Evolutionary conservation across 257 asterid species (phyloP).

Genomic region (Solanum rostratum): DNA sequence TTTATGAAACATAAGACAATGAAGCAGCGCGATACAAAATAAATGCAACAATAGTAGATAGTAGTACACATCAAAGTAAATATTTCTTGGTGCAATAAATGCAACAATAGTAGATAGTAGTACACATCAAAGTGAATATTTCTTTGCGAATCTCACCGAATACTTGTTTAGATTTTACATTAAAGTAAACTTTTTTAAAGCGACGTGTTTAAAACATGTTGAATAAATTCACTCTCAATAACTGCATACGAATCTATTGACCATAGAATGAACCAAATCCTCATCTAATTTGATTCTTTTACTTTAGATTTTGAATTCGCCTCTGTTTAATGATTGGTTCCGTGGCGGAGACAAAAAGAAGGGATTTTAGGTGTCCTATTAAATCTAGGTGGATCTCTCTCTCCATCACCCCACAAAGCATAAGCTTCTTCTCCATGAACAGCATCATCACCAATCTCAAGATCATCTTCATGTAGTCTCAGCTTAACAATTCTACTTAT

Average conservation of each 20-base stretch:
- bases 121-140: not conserved
- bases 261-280: not conserved
- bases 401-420: slow-evolving; percentile 49
- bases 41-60: not conserved
- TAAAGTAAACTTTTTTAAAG: not conserved
- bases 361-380: slow-evolving; percentile 51
- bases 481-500: slow-evolving; percentile 23
- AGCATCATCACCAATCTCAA: slow-evolving; percentile 48
- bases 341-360: slow-evolving; percentile 23
- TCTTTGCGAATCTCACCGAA: not conserved
- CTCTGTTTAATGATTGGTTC: not conserved
- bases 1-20: not conserved
- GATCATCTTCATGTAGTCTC: slow-evolving; percentile 45
- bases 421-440: slow-evolving; percentile 53
- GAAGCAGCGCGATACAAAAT: not conserved
- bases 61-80: too few relatives aligned
- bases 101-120: not conserved
- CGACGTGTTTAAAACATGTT: not conserved
- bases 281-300: not conserved
- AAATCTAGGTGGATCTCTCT: slow-evolving; percentile 35
- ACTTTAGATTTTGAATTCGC: not conserved
- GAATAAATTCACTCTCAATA: not conserved
- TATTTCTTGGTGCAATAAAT: too few relatives aligned
- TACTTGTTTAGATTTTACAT: not conserved
- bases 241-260: not conserved